phyloP scores from a whole-genome alignment of 2,329 filamentous ascomycete genomes.

The Aspergillus sojae region DNA sequence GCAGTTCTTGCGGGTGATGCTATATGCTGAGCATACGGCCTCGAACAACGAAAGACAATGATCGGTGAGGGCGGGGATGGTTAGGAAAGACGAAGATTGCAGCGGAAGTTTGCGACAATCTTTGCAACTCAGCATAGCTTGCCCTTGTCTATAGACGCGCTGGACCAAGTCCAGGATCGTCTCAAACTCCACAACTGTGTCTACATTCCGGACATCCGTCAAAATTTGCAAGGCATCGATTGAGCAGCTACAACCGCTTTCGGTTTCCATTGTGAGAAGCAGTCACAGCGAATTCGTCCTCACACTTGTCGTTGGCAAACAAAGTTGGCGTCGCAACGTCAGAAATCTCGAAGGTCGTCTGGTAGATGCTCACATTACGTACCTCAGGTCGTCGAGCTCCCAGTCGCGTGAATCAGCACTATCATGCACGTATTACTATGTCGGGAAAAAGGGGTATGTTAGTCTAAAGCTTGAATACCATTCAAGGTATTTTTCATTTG shows the following conservation, averaged over 20 bases:
- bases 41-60: constrained; percentile 31
- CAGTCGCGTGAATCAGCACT: not conserved
- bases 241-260: constrained; percentile 27
- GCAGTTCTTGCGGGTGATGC: constrained; percentile 23
- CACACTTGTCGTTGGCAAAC: not conserved
- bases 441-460: constrained; percentile 1
- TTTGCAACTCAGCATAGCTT: constrained; percentile 25
- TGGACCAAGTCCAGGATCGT: constrained; percentile 27
- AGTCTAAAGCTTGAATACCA: constrained; percentile 12
- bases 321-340: not conserved
- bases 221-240: constrained; percentile 25
- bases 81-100: constrained; percentile 32
- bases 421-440: not conserved
- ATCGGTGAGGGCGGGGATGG: constrained; percentile 45
- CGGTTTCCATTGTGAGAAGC: constrained; percentile 17
- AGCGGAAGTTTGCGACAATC: constrained; percentile 22
- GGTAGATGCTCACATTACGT: constrained; percentile 6
- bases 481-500: not conserved
- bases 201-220: constrained; percentile 27
- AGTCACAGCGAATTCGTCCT: not conserved
- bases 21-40: constrained; percentile 30
- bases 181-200: constrained; percentile 30
- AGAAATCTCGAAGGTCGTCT: not conserved
- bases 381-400: not conserved
- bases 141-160: constrained; percentile 26